Base-by-base conservation (phyloP, 768 basidiomycete species). In the Pseudohyphozyma bogoriensis region DNA sequence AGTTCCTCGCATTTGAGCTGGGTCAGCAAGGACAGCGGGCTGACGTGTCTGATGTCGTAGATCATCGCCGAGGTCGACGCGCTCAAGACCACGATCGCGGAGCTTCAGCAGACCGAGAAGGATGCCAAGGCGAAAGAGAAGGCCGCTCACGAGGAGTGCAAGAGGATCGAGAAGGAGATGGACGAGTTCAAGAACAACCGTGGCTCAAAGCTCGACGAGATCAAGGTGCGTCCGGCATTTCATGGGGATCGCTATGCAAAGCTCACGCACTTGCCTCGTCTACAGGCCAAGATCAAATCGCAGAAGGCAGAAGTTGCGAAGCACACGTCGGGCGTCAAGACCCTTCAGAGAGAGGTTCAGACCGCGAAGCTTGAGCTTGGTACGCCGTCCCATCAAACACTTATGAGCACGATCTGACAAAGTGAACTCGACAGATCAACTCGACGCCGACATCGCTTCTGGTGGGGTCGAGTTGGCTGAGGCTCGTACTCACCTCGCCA, bases 141-240 rank as follows among this genome's bases (percentile, higher is more conserved):
- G 70, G 78, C 75, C 10, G 88, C 89, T 0, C 77, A 84, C 51
- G 83, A 78, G 0, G 91, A 96, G 60, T 81, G 82, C 72, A 84
- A 83, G 76, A 87, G 85, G 69, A 82, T 97, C 28, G 89, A 97
- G 75, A 85, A 85, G 69, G 95, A 99, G 72, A 97, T 99, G 90
- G 82, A 82, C 56, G 95, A 97, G 77, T 96, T 99, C 79, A 92
- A 95, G 78, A 86, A 92, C 75, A 92, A 99, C 77, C 95, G 95
- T 73, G 95, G 96, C 53, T 89, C 90, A 50, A 97, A 97, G 76
- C 86, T 89, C 56, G 86, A 85, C 22, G 87, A 97, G 72, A 81
- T 97, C 65, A 95, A 92, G 78, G 92, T 87, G 59, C 49, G 77
- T 60, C 31, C 11, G 2, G 3, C 32, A 49, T 24, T 50, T 29